These are phyloP conservation scores for Fusarium sp. DNA, from an alignment of 2,329 filamentous ascomycete genomes.

Conservation along the genomic window DNA sequence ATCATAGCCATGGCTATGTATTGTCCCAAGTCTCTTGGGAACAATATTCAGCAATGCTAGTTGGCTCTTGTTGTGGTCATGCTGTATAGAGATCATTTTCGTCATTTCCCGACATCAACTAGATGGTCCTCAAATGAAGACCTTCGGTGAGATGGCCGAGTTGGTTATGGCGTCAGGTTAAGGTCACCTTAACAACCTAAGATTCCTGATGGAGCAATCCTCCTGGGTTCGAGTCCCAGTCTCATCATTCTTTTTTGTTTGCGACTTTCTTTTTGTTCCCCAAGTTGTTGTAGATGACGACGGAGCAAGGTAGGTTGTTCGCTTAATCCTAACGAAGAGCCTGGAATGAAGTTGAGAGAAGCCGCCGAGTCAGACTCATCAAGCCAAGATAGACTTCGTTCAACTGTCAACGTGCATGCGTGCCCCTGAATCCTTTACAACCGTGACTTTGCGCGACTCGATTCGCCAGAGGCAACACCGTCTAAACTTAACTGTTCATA, in stretches of 20 bases:
- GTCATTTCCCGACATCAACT: background rate
- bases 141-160: slow-evolving; percentile 48
- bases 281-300: background rate
- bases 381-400: too few relatives aligned
- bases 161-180: slow-evolving; percentile 51
- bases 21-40: too few relatives aligned
- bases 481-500: too few relatives aligned
- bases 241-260: slow-evolving; percentile 42
- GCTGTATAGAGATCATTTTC: slow-evolving; percentile 1
- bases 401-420: too few relatives aligned
- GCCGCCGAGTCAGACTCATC: too few relatives aligned
- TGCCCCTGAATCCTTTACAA: too few relatives aligned
- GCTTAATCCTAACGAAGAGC: background rate
- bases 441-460: too few relatives aligned
- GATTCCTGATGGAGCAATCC: slow-evolving; percentile 50
- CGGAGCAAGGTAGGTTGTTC: background rate
- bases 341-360: too few relatives aligned
- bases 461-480: too few relatives aligned
- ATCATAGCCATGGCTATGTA: too few relatives aligned
- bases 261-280: background rate
- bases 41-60: too few relatives aligned
- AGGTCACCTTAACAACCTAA: slow-evolving; percentile 48
- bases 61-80: too few relatives aligned
- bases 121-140: slow-evolving; percentile 15
- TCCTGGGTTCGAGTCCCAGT: slow-evolving; percentile 51